phyloP scores from a whole-genome alignment of 371 early-diverging fungal genomes.

The Mucor sp. region DNA sequence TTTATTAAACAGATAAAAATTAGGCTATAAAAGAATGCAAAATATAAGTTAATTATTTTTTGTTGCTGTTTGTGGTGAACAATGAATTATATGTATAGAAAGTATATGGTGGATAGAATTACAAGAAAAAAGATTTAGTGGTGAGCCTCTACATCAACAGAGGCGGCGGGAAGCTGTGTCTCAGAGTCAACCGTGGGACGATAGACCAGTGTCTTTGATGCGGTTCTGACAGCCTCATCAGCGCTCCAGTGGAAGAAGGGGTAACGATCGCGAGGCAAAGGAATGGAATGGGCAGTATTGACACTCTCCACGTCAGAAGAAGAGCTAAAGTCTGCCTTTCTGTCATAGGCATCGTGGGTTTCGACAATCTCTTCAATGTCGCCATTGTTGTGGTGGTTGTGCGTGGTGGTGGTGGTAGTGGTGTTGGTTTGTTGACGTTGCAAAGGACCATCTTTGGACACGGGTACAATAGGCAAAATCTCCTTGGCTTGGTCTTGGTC shows the following conservation, averaged over 20 bases:
- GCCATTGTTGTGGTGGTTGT: neutral
- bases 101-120: neutral
- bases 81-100: neutral
- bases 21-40: neutral
- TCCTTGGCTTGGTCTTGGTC: conserved; percentile 13
- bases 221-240: conserved; percentile 48
- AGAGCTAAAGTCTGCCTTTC: neutral
- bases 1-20: neutral
- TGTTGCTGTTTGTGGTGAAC: neutral
- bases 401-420: neutral
- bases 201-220: conserved; percentile 14
- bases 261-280: conserved; percentile 40
- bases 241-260: conserved; percentile 54
- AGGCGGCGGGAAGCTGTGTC: neutral
- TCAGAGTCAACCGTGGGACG: neutral
- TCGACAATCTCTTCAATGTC: neutral
- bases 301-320: conserved; percentile 19
- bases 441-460: conserved; percentile 38
- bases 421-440: neutral
- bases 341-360: neutral
- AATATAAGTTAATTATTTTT: neutral
- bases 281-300: conserved; percentile 20
- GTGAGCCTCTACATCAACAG: neutral
- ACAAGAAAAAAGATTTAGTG: neutral
- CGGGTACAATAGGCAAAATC: conserved; percentile 47